These are phyloP conservation scores for Candida coquimbonensis DNA, from an alignment of 805 yeast genomes.

Conservation along the genomic window DNA sequence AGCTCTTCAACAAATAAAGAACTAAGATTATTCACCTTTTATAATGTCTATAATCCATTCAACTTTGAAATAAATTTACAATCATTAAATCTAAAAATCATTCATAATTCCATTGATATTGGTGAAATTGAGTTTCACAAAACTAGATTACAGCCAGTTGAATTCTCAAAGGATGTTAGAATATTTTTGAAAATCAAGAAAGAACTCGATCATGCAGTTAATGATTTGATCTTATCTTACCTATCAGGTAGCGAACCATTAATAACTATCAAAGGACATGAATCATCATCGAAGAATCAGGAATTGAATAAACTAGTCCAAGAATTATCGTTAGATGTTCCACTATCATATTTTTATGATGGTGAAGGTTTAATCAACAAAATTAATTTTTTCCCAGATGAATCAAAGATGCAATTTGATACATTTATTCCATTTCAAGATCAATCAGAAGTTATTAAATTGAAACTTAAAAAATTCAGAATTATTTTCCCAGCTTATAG, in stretches of 20 bases:
- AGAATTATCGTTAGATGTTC: background rate
- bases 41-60: slow-evolving; percentile 30
- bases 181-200: background rate
- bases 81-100: slow-evolving; percentile 23
- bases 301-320: background rate
- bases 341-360: background rate
- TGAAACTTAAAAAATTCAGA: background rate
- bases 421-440: background rate
- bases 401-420: background rate
- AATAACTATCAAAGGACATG: background rate
- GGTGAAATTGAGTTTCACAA: slow-evolving; percentile 26
- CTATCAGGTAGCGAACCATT: background rate
- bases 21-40: slow-evolving; percentile 25
- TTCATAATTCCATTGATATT: slow-evolving; percentile 27
- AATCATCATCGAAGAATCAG: background rate
- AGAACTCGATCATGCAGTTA: slow-evolving; percentile 1
- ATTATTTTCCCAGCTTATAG: background rate
- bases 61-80: slow-evolving; percentile 21
- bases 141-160: slow-evolving; percentile 17
- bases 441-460: background rate
- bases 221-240: background rate
- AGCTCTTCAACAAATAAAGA: slow-evolving; percentile 20
- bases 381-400: background rate
- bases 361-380: background rate
- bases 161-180: slow-evolving; percentile 2